Evolutionary conservation across 306 rosid genomes (phyloP).

Genomic region (Aeschynomene evenia): DNA sequence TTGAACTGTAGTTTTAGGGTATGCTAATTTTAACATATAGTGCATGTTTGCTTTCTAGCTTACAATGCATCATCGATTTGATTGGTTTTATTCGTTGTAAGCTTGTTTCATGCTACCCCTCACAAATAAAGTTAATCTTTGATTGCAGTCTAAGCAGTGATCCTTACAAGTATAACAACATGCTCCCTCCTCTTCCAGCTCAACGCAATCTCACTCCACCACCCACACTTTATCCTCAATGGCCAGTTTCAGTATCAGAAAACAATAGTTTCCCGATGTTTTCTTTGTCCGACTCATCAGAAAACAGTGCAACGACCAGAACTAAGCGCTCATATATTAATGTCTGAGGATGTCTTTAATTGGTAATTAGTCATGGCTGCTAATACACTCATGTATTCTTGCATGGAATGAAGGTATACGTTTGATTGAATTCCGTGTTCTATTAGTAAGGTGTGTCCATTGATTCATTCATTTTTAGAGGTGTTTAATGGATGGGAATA

Average conservation of each 20-base stretch:
- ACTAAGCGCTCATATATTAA: slow-evolving; percentile 90
- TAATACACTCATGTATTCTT: slow-evolving; percentile 32
- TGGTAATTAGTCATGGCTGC: slow-evolving; percentile 20
- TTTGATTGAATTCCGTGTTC: slow-evolving; percentile 28
- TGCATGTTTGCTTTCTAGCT: not conserved
- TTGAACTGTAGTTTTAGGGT: slow-evolving; percentile 14
- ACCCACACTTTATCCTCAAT: slow-evolving; percentile 98
- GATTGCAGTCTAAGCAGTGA: slow-evolving; percentile 53
- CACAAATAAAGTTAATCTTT: slow-evolving; percentile 19
- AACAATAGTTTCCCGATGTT: slow-evolving; percentile 71
- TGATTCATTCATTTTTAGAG: slow-evolving; percentile 45
- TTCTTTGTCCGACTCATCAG: slow-evolving; percentile 59
- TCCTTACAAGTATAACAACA: slow-evolving; percentile 72
- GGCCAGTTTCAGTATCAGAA: slow-evolving; percentile 79
- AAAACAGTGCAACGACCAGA: slow-evolving; percentile 50
- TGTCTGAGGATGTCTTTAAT: slow-evolving; percentile 46
- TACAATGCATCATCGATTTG: not conserved
- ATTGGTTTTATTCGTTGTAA: not conserved
- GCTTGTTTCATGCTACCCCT: slow-evolving; percentile 22
- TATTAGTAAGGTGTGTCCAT: slow-evolving; percentile 34
- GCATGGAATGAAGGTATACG: slow-evolving; percentile 31
- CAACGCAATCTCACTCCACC: slow-evolving; percentile 95
- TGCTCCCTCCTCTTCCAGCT: slow-evolving; percentile 93
- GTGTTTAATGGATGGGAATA: slow-evolving; percentile 22
- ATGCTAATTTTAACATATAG: not conserved